phyloP scores from a whole-genome alignment of 1,139 yeast species.

The Nadsonia starkeyi-henricii region DNA sequence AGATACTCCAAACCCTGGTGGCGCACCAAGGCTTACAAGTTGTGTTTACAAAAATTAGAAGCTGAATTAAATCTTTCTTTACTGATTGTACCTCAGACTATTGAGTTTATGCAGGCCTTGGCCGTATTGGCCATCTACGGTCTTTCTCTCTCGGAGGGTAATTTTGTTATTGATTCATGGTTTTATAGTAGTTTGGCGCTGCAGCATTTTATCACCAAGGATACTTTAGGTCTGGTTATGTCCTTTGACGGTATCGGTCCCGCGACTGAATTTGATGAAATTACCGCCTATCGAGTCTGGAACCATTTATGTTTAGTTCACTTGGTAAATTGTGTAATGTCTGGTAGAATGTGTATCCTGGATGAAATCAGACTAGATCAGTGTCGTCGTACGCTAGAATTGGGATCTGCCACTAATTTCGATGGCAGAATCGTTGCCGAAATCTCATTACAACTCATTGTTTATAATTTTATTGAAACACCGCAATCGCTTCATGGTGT shows the following conservation, averaged over 20 bases:
- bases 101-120: slow-evolving; percentile 54
- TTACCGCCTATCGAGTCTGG: slow-evolving; percentile 48
- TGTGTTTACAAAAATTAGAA: slow-evolving; percentile 24
- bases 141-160: slow-evolving; percentile 40
- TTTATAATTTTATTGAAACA: slow-evolving; percentile 48
- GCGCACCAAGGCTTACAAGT: slow-evolving; percentile 25
- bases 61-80: slow-evolving; percentile 35
- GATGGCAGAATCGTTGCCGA: slow-evolving; percentile 80
- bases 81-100: slow-evolving; percentile 29
- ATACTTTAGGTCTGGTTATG: slow-evolving; percentile 24
- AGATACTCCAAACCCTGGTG: slow-evolving; percentile 34
- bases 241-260: slow-evolving; percentile 23
- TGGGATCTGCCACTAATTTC: slow-evolving; percentile 58
- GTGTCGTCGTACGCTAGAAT: slow-evolving; percentile 46
- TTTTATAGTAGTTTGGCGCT: slow-evolving; percentile 43
- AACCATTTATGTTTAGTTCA: slow-evolving; percentile 65
- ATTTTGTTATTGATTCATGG: slow-evolving; percentile 45
- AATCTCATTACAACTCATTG: slow-evolving; percentile 45
- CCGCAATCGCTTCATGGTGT: slow-evolving; percentile 20
- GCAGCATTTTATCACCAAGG: slow-evolving; percentile 40
- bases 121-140: slow-evolving; percentile 51
- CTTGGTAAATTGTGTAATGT: slow-evolving; percentile 49
- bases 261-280: slow-evolving; percentile 34
- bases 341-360: slow-evolving; percentile 63
- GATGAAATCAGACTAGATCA: slow-evolving; percentile 52